phyloP scores from a whole-genome alignment of 768 basidiomycete species.

The Rhodotorula diobovata region DNA sequence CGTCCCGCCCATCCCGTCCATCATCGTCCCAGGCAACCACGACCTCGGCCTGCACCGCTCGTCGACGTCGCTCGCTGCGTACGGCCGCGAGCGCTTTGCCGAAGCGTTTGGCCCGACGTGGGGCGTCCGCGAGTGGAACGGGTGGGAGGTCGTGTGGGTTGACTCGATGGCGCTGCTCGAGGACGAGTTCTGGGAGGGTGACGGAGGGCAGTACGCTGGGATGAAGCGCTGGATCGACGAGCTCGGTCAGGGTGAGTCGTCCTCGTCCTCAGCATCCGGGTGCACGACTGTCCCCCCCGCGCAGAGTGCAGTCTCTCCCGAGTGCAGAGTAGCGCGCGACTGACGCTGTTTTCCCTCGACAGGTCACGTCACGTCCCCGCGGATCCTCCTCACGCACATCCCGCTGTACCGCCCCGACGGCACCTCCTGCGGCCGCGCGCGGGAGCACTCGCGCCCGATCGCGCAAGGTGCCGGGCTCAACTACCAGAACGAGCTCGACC shows the following conservation, averaged over 20 bases:
- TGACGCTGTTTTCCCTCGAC: not conserved
- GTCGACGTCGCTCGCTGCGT: slow-evolving; percentile 27
- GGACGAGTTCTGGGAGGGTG: slow-evolving; percentile 57
- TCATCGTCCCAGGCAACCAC: slow-evolving; percentile 84
- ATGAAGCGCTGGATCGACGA: slow-evolving; percentile 53
- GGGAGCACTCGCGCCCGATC: slow-evolving; percentile 67
- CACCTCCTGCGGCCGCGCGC: slow-evolving; percentile 66
- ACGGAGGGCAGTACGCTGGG: slow-evolving; percentile 49
- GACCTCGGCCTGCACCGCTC: slow-evolving; percentile 62
- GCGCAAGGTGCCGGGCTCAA: slow-evolving; percentile 55
- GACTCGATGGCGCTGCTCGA: slow-evolving; percentile 71
- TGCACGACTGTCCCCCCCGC: no score
- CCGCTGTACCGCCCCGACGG: slow-evolving; percentile 72
- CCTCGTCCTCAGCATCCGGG: not conserved
- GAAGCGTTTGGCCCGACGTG: slow-evolving; percentile 73
- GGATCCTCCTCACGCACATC: slow-evolving; percentile 73
- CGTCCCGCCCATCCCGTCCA: slow-evolving; percentile 38
- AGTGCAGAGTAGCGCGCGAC: no score
- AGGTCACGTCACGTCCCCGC: slow-evolving; percentile 49
- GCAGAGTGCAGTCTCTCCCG: no score
- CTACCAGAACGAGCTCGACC: slow-evolving; percentile 71
- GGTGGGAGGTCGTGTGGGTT: slow-evolving; percentile 67
- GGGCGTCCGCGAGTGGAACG: slow-evolving; percentile 57
- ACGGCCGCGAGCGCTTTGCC: slow-evolving; percentile 59
- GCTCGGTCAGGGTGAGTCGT: slow-evolving; percentile 47